Evolutionary conservation across 2,329 filamentous ascomycete genomes (phyloP), one percentile per base, ranked within the genome.

Genomic region (Colletotrichum salicis): DNA sequence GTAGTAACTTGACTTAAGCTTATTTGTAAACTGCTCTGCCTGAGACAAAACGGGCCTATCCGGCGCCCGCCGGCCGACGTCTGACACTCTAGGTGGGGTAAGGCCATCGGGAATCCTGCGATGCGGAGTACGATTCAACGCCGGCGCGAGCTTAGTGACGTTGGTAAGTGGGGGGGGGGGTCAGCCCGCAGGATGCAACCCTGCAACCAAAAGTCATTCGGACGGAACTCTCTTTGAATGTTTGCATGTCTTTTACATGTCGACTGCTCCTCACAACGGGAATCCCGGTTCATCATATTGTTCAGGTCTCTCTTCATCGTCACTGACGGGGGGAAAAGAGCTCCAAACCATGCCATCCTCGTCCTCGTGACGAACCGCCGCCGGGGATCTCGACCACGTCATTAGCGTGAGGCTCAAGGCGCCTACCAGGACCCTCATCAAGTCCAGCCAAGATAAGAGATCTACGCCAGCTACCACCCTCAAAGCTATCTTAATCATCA

Each of bases 121-220:
- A 22, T 48, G 41, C 41, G 41, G 19, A 48, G 41, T 48, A 48
- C 5, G 15, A 48, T 10, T 48, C 19, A 48, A n/a, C 41, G 37
- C 41, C 19, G 8, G 41, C 19, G 41, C 41, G 6, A 45, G 41
- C 41, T n/a, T n/a, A 15, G 0, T 45, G 8, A 7, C 37, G 15
- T 19, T 41, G 37, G 37, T 41, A 41, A 5, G 41, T 48, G 41
- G 41, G 41, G 41, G 41, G n/a, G n/a, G n/a, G 24, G 5, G 52
- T 68, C 66, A 64, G 59, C 52, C 29, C 51, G 66, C 60, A 41
- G 59, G 37, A 68, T 31, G 22, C 66, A 58, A 37, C 66, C 66
- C 66, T 68, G 66, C 45, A 48, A 33, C 29, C 13, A 37, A 55
- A 41, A 60, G 66, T 64, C 66, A 64, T 37, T 37, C 60, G 60